phyloP scores from a whole-genome alignment of 768 basidiomycete species.

The Clitopilus hobsonii region DNA sequence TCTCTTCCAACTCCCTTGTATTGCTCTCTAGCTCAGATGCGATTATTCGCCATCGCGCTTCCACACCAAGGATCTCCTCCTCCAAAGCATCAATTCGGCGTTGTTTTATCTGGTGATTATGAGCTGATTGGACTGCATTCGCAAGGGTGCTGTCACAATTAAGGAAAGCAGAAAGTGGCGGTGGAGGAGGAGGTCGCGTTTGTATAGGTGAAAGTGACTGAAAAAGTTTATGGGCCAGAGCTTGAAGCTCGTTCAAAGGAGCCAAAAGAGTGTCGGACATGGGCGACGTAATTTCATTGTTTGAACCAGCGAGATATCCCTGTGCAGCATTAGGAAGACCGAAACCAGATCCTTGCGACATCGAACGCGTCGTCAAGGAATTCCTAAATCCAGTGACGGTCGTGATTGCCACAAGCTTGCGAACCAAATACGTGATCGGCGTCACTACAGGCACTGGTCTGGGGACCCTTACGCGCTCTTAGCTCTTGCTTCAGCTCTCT shows the following conservation, averaged over 20 bases:
- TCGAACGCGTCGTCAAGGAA: slow-evolving; percentile 1
- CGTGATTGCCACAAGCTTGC: slow-evolving; percentile 9
- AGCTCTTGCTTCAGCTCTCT: neutral
- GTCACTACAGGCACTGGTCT: neutral
- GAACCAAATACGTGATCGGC: slow-evolving; percentile 5
- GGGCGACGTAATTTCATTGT: slow-evolving; percentile 20
- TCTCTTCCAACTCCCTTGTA: slow-evolving; percentile 61
- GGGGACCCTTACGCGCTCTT: neutral
- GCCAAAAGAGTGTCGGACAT: slow-evolving; percentile 61
- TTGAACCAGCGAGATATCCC: neutral
- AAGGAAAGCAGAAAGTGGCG: slow-evolving; percentile 55
- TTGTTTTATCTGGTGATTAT: slow-evolving; percentile 73
- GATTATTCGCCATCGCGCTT: slow-evolving; percentile 64
- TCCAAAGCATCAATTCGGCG: slow-evolving; percentile 68
- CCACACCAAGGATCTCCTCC: slow-evolving; percentile 63
- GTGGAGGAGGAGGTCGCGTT: slow-evolving; percentile 57
- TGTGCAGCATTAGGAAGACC: neutral
- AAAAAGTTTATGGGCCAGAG: slow-evolving; percentile 66
- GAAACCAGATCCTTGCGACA: neutral
- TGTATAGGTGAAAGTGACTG: slow-evolving; percentile 68
- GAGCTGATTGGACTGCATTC: slow-evolving; percentile 57
- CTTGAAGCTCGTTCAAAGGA: slow-evolving; percentile 59
- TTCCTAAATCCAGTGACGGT: neutral
- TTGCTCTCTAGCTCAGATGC: slow-evolving; percentile 61
- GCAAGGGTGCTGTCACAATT: slow-evolving; percentile 63